Conservation (phyloP, 768 basidiomycete species). For the Melanogaster broomeanus region DNA sequence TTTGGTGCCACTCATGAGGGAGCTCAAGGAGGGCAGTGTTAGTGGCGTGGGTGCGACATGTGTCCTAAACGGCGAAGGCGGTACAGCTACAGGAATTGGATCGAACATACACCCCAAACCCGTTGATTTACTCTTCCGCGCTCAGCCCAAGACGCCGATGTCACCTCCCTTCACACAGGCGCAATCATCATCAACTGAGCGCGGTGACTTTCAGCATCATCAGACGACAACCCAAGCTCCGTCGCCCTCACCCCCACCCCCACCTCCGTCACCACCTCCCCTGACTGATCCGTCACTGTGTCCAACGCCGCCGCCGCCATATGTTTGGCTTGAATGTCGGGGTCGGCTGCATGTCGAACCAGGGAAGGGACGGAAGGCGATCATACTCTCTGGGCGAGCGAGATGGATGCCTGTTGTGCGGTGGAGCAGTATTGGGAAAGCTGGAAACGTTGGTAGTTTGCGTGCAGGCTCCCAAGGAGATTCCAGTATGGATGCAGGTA, state of each 20-base stretch:
- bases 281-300: neutral
- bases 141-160: slow-evolving; percentile 54
- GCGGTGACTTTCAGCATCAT: neutral
- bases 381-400: slow-evolving; percentile 84
- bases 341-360: slow-evolving; percentile 90
- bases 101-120: slow-evolving; percentile 42
- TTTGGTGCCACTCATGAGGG: slow-evolving; percentile 86
- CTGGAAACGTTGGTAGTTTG: slow-evolving; percentile 38
- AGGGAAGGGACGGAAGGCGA: slow-evolving; percentile 92
- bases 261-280: slow-evolving; percentile 1
- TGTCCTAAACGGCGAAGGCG: slow-evolving; percentile 14
- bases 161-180: neutral
- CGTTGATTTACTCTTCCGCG: slow-evolving; percentile 87
- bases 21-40: slow-evolving; percentile 69
- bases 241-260: neutral
- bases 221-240: neutral
- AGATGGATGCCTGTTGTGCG: slow-evolving; percentile 60
- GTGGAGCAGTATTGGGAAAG: slow-evolving; percentile 58
- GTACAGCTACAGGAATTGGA: slow-evolving; percentile 7
- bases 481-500: slow-evolving; percentile 23
- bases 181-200: slow-evolving; percentile 1
- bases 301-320: slow-evolving; percentile 35
- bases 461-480: neutral
- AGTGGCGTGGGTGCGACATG: slow-evolving; percentile 16
- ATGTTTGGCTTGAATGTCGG: slow-evolving; percentile 90